These are phyloP conservation scores for Saccharomyces jurei DNA, from an alignment of 805 yeast species.

Conservation along the genomic window DNA sequence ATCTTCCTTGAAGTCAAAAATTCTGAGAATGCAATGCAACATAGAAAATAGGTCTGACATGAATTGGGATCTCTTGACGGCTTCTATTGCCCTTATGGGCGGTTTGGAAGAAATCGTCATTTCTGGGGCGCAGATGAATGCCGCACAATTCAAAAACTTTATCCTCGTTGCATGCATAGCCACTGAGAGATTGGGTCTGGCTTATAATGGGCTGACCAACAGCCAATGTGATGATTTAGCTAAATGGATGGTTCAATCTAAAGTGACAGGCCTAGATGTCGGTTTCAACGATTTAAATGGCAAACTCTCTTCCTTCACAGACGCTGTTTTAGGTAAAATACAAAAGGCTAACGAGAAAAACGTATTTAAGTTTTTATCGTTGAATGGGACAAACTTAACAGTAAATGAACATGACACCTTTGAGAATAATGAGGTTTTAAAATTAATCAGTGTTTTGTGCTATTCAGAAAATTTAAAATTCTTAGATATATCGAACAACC, in stretches of 20 bases:
- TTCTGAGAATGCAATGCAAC: slow-evolving; percentile 33
- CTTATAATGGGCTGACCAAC: slow-evolving; percentile 58
- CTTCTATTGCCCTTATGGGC: slow-evolving; percentile 63
- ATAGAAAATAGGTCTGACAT: slow-evolving; percentile 49
- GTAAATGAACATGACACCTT: slow-evolving; percentile 38
- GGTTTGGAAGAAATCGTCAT: slow-evolving; percentile 75
- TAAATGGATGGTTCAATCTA: slow-evolving; percentile 43
- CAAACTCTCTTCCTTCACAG: slow-evolving; percentile 25
- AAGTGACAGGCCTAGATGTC: slow-evolving; percentile 63
- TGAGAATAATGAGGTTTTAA: slow-evolving; percentile 25
- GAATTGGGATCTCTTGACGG: slow-evolving; percentile 78
- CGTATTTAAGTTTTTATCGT: slow-evolving; percentile 43
- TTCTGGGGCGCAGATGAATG: slow-evolving; percentile 68
- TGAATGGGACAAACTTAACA: slow-evolving; percentile 57
- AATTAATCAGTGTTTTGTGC: slow-evolving; percentile 41
- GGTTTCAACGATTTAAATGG: slow-evolving; percentile 67
- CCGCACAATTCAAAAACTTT: slow-evolving; percentile 49
- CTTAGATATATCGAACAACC: slow-evolving; percentile 73
- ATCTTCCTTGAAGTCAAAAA: slow-evolving; percentile 19
- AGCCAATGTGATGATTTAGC: slow-evolving; percentile 54
- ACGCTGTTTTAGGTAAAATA: slow-evolving; percentile 19
- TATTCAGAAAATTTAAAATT: slow-evolving; percentile 54
- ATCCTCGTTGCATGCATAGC: slow-evolving; percentile 49
- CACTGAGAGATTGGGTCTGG: slow-evolving; percentile 67
- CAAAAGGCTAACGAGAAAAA: slow-evolving; percentile 19